Evolutionary conservation across 768 basidiomycete species (phyloP).

Genomic region (Kwoniella dejecticola): DNA sequence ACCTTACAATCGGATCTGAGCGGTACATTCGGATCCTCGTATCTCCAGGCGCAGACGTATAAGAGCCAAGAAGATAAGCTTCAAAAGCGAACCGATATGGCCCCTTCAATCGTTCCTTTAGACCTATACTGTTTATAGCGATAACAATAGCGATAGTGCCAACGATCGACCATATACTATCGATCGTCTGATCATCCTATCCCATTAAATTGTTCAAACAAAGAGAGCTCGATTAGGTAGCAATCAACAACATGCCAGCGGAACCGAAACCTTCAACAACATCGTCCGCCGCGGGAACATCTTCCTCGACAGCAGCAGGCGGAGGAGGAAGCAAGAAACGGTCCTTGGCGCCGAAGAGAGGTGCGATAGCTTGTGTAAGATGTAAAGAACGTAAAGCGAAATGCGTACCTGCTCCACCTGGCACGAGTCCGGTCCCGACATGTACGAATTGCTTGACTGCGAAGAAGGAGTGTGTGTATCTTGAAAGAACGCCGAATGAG

Average conservation of each 20-base stretch:
- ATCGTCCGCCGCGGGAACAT: neutral
- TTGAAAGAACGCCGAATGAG: constrained; percentile 44
- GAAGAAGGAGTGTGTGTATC: constrained; percentile 35
- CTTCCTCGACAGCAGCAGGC: neutral
- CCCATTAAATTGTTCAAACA: too few species aligned
- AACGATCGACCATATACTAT: too few species aligned
- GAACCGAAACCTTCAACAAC: constrained; percentile 10
- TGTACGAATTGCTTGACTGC: constrained; percentile 38
- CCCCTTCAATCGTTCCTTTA: too few species aligned
- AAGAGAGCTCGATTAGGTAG: too few species aligned
- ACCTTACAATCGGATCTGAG: too few species aligned
- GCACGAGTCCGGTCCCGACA: constrained; percentile 32
- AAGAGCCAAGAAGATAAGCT: too few species aligned
- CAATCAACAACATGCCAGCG: constrained; percentile 3
- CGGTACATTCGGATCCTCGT: too few species aligned
- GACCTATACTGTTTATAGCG: too few species aligned
- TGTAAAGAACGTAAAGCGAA: constrained; percentile 47
- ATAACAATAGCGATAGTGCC: too few species aligned
- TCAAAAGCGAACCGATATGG: too few species aligned
- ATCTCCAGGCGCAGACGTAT: too few species aligned
- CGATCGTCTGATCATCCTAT: too few species aligned
- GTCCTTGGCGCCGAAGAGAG: constrained; percentile 27
- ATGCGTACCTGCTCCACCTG: constrained; percentile 43
- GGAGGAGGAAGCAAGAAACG: constrained; percentile 24
- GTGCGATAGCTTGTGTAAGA: constrained; percentile 40